These are phyloP conservation scores for Mycena latifolia DNA, from an alignment of 768 basidiomycete genomes.

Conservation along the genomic window DNA sequence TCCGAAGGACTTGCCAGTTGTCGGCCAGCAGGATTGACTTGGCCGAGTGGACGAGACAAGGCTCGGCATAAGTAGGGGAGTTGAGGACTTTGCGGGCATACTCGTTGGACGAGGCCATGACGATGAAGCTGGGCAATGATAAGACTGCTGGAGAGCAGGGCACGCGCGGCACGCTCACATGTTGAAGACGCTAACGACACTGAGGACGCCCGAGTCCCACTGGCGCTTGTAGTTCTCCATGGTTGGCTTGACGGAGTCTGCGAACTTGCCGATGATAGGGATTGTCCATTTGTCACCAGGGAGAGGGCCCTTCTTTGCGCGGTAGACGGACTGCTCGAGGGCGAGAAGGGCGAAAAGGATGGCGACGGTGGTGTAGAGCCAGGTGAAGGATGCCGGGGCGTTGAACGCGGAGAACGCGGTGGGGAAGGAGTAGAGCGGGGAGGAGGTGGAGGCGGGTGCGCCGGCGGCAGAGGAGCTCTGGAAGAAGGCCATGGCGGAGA, in stretches of 20 bases:
- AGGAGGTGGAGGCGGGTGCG: conserved; percentile 48
- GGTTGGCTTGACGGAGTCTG: conserved; percentile 91
- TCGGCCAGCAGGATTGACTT: conserved; percentile 87
- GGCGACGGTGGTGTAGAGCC: conserved; percentile 79
- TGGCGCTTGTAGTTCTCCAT: conserved; percentile 93
- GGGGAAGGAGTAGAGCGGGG: conserved; percentile 54
- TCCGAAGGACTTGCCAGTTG: conserved; percentile 74
- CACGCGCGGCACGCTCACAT: conserved; percentile 70
- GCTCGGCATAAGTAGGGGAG: conserved; percentile 92
- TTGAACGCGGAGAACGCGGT: conserved; percentile 48
- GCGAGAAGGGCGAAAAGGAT: conserved; percentile 81
- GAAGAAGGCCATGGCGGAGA: conserved; percentile 47
- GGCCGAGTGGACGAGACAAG: conserved; percentile 93
- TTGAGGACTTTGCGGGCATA: conserved; percentile 96
- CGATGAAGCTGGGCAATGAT: conserved; percentile 88
- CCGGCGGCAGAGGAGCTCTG: conserved; percentile 47
- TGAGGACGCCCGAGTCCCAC: conserved; percentile 91
- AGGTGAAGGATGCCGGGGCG: conserved; percentile 64
- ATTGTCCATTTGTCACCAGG: conserved; percentile 95
- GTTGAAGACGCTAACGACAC: conserved; percentile 96
- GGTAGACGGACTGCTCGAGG: conserved; percentile 90
- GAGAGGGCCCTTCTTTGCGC: conserved; percentile 89
- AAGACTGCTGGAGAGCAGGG: conserved; percentile 10
- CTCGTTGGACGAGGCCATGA: conserved; percentile 96
- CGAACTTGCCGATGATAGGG: conserved; percentile 97